Percentiles rank a stretch among this genome's conserved stretches.
Conservation (phyloP, 2,329 filamentous ascomycete species). For the Fusarium penzigii region DNA sequence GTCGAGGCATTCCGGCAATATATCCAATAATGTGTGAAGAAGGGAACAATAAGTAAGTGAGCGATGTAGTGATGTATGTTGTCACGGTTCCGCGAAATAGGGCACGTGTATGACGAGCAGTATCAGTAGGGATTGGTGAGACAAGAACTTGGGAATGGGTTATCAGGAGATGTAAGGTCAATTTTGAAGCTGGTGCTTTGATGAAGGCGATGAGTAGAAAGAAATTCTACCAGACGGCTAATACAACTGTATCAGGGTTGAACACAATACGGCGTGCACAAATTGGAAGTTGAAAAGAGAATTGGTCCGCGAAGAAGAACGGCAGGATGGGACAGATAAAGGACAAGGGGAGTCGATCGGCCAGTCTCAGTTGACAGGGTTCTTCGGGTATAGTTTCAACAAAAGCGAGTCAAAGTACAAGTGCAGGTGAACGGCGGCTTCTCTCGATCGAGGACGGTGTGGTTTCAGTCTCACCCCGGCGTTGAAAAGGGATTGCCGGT, state of each 20-base stretch:
- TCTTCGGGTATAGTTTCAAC: constrained; percentile 1
- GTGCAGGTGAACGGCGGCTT: constrained; percentile 3
- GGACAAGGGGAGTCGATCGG: not conserved
- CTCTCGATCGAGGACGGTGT: constrained; percentile 8
- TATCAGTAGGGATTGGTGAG: no score
- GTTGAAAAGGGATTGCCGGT: not conserved
- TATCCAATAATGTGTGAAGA: no score
- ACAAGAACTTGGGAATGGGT: no score
- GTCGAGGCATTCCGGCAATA: constrained; percentile 33
- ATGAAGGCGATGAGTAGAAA: no score
- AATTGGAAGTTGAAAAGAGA: no score
- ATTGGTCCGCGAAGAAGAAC: not conserved
- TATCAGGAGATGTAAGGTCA: no score
- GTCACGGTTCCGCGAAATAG: no score
- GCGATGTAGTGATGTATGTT: no score
- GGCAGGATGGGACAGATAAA: constrained; percentile 1
- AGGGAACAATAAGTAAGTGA: no score
- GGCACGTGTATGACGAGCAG: no score
- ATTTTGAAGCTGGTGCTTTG: no score
- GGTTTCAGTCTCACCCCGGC: constrained; percentile 11
- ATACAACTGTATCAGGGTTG: not conserved
- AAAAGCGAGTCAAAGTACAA: constrained; percentile 5
- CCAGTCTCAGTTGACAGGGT: constrained; percentile 1
- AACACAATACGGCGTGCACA: not conserved
- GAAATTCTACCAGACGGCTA: no score